phyloP scores from a whole-genome alignment of 108 stramenopile species.

The Tribonema minus region DNA sequence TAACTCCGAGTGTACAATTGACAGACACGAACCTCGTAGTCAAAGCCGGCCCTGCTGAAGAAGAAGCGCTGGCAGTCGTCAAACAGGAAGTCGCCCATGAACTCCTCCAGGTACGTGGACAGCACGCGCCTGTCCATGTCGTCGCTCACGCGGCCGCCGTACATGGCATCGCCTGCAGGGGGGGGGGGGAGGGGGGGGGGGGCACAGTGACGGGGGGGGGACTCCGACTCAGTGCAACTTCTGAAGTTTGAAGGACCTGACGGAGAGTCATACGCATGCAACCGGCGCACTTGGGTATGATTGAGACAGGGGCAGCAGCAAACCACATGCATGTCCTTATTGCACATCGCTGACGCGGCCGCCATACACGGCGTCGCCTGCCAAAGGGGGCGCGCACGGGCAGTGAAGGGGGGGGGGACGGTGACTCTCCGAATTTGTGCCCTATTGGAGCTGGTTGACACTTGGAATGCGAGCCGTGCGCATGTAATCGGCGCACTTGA shows the following conservation, averaged over 20 bases:
- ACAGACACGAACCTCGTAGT: slow-evolving; percentile 52
- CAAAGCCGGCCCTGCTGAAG: slow-evolving; percentile 62
- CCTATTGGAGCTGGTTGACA: too few species aligned
- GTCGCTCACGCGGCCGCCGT: slow-evolving; percentile 67
- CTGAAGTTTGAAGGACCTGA: too few species aligned
- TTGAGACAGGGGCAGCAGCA: neutral
- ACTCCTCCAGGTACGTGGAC: slow-evolving; percentile 63
- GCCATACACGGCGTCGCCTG: slow-evolving; percentile 66
- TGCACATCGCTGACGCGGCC: slow-evolving; percentile 62
- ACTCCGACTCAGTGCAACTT: too few species aligned
- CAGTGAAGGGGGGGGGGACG: too few species aligned
- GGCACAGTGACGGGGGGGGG: too few species aligned
- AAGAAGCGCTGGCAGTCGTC: slow-evolving; percentile 66
- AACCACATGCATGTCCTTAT: neutral
- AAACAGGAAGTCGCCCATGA: slow-evolving; percentile 72
- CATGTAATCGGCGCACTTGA: too few species aligned
- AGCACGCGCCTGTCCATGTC: slow-evolving; percentile 68
- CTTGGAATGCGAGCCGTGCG: too few species aligned
- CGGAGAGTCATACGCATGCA: too few species aligned
- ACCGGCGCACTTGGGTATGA: too few species aligned
- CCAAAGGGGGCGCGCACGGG: neutral
- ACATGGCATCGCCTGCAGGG: slow-evolving; percentile 59
- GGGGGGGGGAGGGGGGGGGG: neutral
- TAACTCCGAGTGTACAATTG: too few species aligned
- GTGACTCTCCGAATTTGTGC: too few species aligned